phyloP scores from a whole-genome alignment of 2,329 filamentous ascomycete species.

The Cryphonectria radicalis region DNA sequence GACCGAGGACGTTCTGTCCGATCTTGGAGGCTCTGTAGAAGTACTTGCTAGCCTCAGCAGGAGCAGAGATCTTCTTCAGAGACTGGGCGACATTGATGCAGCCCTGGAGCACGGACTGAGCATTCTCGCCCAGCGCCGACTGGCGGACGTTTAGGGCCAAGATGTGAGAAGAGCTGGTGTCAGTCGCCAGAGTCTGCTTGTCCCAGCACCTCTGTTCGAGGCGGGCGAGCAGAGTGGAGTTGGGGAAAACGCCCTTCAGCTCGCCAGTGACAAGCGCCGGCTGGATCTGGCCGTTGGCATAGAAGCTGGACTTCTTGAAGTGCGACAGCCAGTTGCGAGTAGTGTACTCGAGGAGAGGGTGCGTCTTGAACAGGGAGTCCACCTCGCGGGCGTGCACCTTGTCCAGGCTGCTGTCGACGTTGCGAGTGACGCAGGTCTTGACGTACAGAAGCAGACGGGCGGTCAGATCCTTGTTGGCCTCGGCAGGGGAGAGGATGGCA shows the following conservation, averaged over 20 bases:
- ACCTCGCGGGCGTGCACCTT: conserved; percentile 24
- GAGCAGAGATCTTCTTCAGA: conserved; percentile 26
- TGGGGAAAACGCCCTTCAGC: conserved; percentile 26
- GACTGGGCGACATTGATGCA: conserved; percentile 29
- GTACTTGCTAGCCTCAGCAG: conserved; percentile 29
- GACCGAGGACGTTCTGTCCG: conserved; percentile 26
- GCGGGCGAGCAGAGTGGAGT: conserved; percentile 29
- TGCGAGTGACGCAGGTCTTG: conserved; percentile 29
- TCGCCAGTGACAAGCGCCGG: conserved; percentile 19
- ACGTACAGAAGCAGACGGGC: conserved; percentile 29
- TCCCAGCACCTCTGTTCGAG: conserved; percentile 30
- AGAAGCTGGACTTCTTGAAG: conserved; percentile 29
- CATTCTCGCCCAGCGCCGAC: conserved; percentile 24
- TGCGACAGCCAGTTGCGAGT: conserved; percentile 29
- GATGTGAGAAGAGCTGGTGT: conserved; percentile 25
- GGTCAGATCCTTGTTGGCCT: conserved; percentile 30
- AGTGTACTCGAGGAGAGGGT: conserved; percentile 28
- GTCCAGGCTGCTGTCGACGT: conserved; percentile 29
- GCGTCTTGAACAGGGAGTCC: conserved; percentile 26
- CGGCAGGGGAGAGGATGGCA: conserved; percentile 22
- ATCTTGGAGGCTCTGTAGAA: conserved; percentile 30
- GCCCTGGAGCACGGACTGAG: conserved; percentile 26
- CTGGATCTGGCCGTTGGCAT: conserved; percentile 25
- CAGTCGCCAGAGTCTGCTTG: conserved; percentile 27
- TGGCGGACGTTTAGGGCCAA: conserved; percentile 24